phyloP scores from a whole-genome alignment of 805 yeast genomes.

The Debaryomyces hansenii region DNA sequence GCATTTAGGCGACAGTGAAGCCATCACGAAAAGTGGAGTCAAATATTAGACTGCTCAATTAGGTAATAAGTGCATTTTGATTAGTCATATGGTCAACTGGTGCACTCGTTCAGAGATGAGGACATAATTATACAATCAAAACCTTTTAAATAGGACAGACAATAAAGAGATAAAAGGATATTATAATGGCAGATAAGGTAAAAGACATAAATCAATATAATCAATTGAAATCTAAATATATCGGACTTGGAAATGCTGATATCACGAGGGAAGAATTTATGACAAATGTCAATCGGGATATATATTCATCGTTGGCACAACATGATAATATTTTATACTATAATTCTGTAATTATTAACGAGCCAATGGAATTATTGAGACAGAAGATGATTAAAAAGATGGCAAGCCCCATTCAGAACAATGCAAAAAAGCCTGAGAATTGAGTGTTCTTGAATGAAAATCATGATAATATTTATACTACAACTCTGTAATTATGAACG shows the following conservation, averaged over 20 bases:
- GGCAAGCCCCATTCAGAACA: slow-evolving; percentile 21
- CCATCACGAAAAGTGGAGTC: background rate
- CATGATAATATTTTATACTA: slow-evolving; percentile 57
- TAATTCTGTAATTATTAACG: slow-evolving; percentile 51
- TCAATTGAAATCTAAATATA: slow-evolving; percentile 48
- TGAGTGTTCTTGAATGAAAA: background rate
- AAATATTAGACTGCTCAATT: background rate
- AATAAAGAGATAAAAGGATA: no score
- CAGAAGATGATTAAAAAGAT: slow-evolving; percentile 35
- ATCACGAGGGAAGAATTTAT: slow-evolving; percentile 72
- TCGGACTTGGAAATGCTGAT: slow-evolving; percentile 75
- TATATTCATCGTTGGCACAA: slow-evolving; percentile 60
- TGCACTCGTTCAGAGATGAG: no score
- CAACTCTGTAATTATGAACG: slow-evolving; percentile 51
- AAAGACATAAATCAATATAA: slow-evolving; percentile 36
- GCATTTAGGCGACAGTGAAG: no score
- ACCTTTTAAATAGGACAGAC: no score
- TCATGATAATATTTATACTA: slow-evolving; percentile 57
- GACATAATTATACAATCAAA: no score
- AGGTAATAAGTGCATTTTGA: background rate
- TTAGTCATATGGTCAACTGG: no score
- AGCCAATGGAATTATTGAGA: slow-evolving; percentile 30
- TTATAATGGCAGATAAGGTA: slow-evolving; percentile 41
- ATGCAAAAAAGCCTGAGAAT: background rate
- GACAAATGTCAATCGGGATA: slow-evolving; percentile 64